Base-by-base conservation (phyloP, 1,284 basidiomycete species). In the Tilletia caries region DNA sequence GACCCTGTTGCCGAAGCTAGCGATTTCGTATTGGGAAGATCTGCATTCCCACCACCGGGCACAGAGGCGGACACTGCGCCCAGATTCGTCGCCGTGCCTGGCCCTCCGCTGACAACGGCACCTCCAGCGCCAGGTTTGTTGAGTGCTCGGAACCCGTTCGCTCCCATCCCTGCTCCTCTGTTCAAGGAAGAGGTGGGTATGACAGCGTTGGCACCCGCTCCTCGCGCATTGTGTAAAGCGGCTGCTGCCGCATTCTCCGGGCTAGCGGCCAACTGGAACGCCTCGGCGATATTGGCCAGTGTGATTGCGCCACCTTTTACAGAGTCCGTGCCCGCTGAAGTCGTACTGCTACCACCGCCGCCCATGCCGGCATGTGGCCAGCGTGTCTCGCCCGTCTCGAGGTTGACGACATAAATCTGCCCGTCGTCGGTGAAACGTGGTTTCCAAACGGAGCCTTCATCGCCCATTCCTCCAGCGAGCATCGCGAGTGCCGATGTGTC, bases 351-450 rank as follows among this genome's bases (percentile, higher is more conserved):
- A 50, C 48, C 48, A 12, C 48, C 48, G 20, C 48, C 48, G 48
- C 48, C 48, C n/a, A 50, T 18, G 54, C 25, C 54, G 8, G 54
- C 29, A 25, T 25, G 23, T 27, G 54, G 54, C 54, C 54, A 60
- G 32, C 54, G 54, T 20, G 54, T 60, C 27, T 60, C 54, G n/a
- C 54, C 54, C 54, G 54, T 60, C 29, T 60, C 54, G 25, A 60
- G 29, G 29, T 60, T 60, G n/a, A 60, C 54, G 54, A 60, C 54
- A 20, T 60, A 60, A 10, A 60, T 60, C 54, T 60, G 54, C 2
- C 54, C 54, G 27, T 60, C 29, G 10, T 60, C 54, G 8, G 54
- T 60, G 2, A 60, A 33, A 1, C 54, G 54, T 18, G 54, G 54
- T 32, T 60, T 60, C 54, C 54, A 60, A 25, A 18, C 15, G 8